Evolutionary conservation across 345 rosid genomes (phyloP).

Genomic region (Eucalyptus polybractea): DNA sequence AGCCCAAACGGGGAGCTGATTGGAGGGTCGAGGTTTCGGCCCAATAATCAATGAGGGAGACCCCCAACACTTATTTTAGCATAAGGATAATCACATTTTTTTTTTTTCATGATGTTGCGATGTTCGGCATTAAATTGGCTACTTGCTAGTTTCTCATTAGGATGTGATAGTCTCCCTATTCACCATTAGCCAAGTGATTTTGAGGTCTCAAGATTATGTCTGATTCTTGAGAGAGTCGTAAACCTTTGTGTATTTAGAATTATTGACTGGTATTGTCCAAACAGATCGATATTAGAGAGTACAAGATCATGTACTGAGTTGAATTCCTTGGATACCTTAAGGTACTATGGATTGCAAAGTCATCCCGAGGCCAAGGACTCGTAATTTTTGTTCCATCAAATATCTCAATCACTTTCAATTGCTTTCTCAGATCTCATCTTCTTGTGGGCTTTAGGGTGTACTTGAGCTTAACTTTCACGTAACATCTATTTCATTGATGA

Average conservation of each 20-base stretch:
- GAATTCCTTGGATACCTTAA: not conserved
- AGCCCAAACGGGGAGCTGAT: not conserved
- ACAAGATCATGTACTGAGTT: not conserved
- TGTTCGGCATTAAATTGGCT: not conserved
- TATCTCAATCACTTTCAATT: not conserved
- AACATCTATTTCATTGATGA: not conserved
- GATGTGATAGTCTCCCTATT: not conserved
- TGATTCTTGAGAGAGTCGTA: not conserved
- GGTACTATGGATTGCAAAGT: not conserved
- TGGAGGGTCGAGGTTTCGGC: not conserved
- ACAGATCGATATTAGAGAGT: accelerated
- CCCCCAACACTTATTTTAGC: not conserved
- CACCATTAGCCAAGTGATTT: not conserved
- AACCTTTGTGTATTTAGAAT: not conserved
- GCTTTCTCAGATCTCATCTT: not conserved
- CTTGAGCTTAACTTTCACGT: not conserved
- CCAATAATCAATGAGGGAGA: not conserved
- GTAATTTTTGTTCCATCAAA: not conserved
- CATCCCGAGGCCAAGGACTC: not conserved
- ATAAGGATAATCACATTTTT: not conserved
- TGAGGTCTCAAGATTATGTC: not conserved
- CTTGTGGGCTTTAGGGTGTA: not conserved
- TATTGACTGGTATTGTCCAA: not conserved
- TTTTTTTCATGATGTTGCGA: not conserved
- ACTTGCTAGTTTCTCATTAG: not conserved